phyloP scores from a whole-genome alignment of 345 rosid species.

The Salix dunnii region DNA sequence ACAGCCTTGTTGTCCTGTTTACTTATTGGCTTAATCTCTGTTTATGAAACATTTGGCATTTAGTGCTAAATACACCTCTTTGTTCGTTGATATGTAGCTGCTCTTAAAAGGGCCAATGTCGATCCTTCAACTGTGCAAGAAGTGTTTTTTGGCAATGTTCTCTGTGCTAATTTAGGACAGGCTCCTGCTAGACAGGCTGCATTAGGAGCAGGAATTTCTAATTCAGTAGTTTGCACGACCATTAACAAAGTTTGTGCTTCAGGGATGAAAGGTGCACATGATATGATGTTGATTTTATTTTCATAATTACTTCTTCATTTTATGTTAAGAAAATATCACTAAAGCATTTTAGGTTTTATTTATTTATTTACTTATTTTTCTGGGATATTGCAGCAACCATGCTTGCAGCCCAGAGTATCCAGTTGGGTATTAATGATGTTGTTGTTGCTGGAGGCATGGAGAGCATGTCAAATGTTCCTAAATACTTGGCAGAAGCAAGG shows the following conservation, averaged over 20 bases:
- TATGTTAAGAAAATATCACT: neutral
- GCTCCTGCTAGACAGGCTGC: slow-evolving; percentile 99
- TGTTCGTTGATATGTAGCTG: slow-evolving; percentile 49
- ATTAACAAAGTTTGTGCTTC: slow-evolving; percentile 98
- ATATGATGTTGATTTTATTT: neutral
- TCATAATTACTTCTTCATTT: neutral
- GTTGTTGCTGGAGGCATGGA: slow-evolving; percentile 99
- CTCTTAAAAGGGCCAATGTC: slow-evolving; percentile 80
- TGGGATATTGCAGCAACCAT: slow-evolving; percentile 61
- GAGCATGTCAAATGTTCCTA: slow-evolving; percentile 95
- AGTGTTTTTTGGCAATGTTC: slow-evolving; percentile 91
- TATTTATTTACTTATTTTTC: neutral
- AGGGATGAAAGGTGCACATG: slow-evolving; percentile 85
- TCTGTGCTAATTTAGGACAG: slow-evolving; percentile 93
- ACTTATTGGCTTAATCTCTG: slow-evolving; percentile 4
- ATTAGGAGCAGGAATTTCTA: slow-evolving; percentile 86
- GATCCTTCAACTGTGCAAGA: slow-evolving; percentile 90
- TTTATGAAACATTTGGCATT: neutral
- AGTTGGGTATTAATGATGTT: slow-evolving; percentile 83
- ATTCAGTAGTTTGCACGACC: slow-evolving; percentile 81
- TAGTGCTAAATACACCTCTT: neutral
- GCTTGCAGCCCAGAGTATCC: slow-evolving; percentile 94
- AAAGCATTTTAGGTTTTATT: neutral
- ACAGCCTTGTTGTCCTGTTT: neutral
- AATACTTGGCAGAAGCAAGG: slow-evolving; percentile 93